Evolutionary conservation across 192 early-diverging fungal species (phyloP), one percentile per base, ranked within the genome.

Genomic region (Coemansia umbellata): DNA sequence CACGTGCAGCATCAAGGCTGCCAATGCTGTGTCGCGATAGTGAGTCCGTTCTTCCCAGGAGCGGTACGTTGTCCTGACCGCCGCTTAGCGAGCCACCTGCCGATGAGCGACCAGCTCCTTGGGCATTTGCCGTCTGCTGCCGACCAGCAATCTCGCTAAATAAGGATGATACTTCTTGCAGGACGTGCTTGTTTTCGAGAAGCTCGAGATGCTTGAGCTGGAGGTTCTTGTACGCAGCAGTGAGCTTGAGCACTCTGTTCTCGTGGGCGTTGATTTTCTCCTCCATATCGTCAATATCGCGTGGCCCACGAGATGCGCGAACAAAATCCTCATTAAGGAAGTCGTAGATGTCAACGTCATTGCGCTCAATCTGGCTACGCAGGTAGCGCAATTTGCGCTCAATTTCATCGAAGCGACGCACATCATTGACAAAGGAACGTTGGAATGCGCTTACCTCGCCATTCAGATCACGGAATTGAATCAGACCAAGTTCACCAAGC

Each of bases 401-500:
- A 84, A 99, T 90, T 69, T 99, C 97, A 66, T 99, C 94, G 24
- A 95, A 82, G 32, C 93, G 86, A 56, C 93, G 85, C 63, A 99
- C 95, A 68, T 97, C 92, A 48, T 79, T 87, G 18, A 97, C 97
- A 73, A 93, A 97, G 17, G 92, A 85, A 15, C 95, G 85, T 74
- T 99, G 95, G 63, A 99, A 99, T 9, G 94, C 94, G 66, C 93
- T 97, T 21, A 92, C 90, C 26, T 92, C 85, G 21, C 85, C 79
- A 75, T 99, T 99, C 47, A 97, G 78, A 68, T 99, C 97, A 65
- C 90, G 83, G 78, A 99, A 97, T 66, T 99, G 87, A 30, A 99
- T 78, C 50, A 88, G 80, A 2, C 97, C 97, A 30, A 95, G 73
- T 63, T 99, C 97, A 19, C 97, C 97, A 31, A 99, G 78, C 78